Base-by-base conservation (phyloP, 345 rosid genomes). In the Anacardium occidentale region DNA sequence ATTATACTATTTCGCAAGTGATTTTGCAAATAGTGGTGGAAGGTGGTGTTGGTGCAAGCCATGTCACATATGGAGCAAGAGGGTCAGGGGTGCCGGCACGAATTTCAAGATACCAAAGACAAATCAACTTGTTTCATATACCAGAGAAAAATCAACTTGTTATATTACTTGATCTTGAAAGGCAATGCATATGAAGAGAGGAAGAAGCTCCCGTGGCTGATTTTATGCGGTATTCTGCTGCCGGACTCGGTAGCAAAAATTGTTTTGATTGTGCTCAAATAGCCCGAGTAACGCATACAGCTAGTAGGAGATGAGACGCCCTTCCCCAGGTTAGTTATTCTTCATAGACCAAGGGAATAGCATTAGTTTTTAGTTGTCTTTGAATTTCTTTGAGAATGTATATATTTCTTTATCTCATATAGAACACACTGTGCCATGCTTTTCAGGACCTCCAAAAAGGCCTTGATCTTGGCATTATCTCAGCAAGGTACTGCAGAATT, bases 231-330 rank as follows among this genome's bases (percentile, higher is more conserved):
- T 94, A 91, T 81, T 91, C 98, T 75, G 32, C 32, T 1, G n/a
- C n/a, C n/a, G n/a, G n/a, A n/a, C n/a, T n/a, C n/a, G n/a, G n/a
- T n/a, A n/a, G n/a, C n/a, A n/a, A n/a, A 73, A 94, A 94, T 70
- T 93, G 97, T 76, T 91, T 87, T 78, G 98, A 93, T 74, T 88
- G 97, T 71, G 98, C 94, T 68, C 97, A 93, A 82, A 93, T 93
- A 69, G 94, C 97, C 76, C 86, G 96, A 69, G 96, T 91, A 21
- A 93, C 91, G 98, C 90, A 90, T 85, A 97, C 97, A 1, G 98
- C 94, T 59, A 96, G 98, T 73, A 88, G 92, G 82, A 89, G 77
- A 74, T 87, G 92, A 70, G 94, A 91, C 79, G 96, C 91, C 54
- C 84, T 90, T 70, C 98, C 98, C 9, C 92, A 91, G 92, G 97